Evolutionary conservation across 139 green algal species (phyloP).

Genomic region (Asterochloris sp.): DNA sequence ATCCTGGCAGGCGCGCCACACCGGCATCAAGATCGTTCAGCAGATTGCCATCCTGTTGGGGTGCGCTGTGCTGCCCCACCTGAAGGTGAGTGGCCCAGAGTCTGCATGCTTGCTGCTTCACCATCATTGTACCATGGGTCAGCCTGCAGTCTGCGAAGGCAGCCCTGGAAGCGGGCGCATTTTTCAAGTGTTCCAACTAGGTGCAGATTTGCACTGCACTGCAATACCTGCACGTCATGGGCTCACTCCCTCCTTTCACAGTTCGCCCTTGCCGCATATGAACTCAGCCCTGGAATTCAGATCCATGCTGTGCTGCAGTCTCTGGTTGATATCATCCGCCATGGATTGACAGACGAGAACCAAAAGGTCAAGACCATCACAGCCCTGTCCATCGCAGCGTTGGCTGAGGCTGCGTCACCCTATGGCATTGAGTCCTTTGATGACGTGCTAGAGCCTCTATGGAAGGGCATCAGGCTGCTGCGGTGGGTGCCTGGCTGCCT

Average conservation of each 20-base stretch:
- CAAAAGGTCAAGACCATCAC: slow-evolving; percentile 96
- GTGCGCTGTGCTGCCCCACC: slow-evolving; percentile 96
- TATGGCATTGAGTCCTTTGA: slow-evolving; percentile 99
- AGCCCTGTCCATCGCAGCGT: slow-evolving; percentile 87
- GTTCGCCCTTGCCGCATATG: not conserved
- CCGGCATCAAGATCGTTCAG: slow-evolving; percentile 99
- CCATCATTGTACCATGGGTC: not conserved
- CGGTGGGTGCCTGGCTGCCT: slow-evolving; percentile 14
- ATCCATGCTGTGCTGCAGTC: slow-evolving; percentile 22
- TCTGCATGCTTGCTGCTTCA: not conserved
- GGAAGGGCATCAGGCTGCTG: slow-evolving; percentile 92
- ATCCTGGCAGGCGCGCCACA: slow-evolving; percentile 95
- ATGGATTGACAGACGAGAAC: slow-evolving; percentile 78
- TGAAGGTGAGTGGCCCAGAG: slow-evolving; percentile 47
- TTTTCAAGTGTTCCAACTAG: too few species aligned
- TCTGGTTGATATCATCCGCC: slow-evolving; percentile 97
- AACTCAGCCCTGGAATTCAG: not conserved
- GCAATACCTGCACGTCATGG: not conserved
- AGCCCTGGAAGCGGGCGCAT: not conserved
- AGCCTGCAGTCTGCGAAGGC: not conserved
- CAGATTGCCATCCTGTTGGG: slow-evolving; percentile 98
- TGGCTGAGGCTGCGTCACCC: slow-evolving; percentile 92
- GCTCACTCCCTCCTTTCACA: not conserved
- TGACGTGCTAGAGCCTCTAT: slow-evolving; percentile 96
- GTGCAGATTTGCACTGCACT: not conserved